These are phyloP conservation scores for Pseudonitzschia delicatissima DNA, from an alignment of 108 stramenopile species.

Conservation along the genomic window DNA sequence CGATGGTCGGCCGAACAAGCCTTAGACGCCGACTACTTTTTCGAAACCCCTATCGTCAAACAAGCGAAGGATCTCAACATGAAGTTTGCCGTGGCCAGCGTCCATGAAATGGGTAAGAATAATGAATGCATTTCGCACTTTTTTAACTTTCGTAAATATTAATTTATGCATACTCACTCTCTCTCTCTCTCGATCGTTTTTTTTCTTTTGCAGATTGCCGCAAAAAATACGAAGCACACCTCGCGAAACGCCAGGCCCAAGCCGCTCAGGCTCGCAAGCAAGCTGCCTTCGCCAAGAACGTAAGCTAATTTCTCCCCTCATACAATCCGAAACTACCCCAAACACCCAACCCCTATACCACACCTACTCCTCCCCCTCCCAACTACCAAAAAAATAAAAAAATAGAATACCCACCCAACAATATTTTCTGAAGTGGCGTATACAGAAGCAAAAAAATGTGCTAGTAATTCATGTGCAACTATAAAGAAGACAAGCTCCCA, in stretches of 20 bases:
- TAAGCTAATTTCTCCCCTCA: background rate
- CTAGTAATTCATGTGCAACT: background rate
- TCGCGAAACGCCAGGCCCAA: conserved; percentile 41
- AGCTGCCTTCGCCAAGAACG: conserved; percentile 25
- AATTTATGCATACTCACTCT: background rate
- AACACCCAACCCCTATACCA: background rate
- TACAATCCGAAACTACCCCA: background rate
- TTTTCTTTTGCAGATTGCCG: conserved; percentile 37
- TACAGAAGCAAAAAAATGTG: no score
- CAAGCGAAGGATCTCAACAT: conserved; percentile 71
- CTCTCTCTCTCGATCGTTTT: background rate
- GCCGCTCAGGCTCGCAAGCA: conserved; percentile 18
- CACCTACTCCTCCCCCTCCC: background rate
- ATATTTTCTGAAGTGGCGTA: no score
- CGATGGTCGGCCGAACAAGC: conserved; percentile 82
- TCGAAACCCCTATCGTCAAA: conserved; percentile 79
- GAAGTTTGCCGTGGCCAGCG: conserved; percentile 76
- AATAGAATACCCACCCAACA: conserved; percentile 7
- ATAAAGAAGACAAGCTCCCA: conserved; percentile 8
- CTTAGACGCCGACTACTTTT: conserved; percentile 84
- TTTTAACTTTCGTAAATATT: background rate
- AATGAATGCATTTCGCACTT: no score
- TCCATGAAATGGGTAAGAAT: conserved; percentile 67
- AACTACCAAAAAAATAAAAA: conserved; percentile 1
- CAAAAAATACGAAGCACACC: conserved; percentile 72